Conservation (phyloP, 257 asterid species). For the Solanum bulbocastanum region DNA sequence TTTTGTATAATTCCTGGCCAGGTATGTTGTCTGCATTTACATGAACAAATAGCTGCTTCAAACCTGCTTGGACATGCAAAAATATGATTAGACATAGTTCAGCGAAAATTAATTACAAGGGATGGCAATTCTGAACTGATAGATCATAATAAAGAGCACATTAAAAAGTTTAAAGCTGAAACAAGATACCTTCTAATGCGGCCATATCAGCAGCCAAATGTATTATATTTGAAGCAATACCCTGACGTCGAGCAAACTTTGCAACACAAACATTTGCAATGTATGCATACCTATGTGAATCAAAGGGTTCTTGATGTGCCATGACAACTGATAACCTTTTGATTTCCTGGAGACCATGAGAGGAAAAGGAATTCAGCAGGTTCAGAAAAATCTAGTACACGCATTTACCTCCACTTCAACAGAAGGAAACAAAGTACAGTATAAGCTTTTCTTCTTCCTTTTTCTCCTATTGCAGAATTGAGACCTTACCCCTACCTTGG, state of each 20-base stretch:
- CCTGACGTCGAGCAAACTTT: constrained; percentile 83
- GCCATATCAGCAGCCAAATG: constrained; percentile 69
- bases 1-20: constrained; percentile 69
- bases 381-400: neutral
- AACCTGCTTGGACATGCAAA: constrained; percentile 38
- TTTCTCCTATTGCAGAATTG: neutral
- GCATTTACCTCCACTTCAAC: neutral
- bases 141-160: neutral
- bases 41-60: constrained; percentile 73
- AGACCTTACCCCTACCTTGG: neutral
- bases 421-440: neutral
- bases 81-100: neutral
- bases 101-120: neutral
- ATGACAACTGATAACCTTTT: constrained; percentile 50
- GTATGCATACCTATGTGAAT: constrained; percentile 67
- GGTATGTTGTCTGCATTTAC: constrained; percentile 66
- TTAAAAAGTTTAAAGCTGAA: constrained; percentile 4
- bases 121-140: neutral
- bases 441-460: neutral
- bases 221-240: constrained; percentile 80
- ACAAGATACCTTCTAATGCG: constrained; percentile 37
- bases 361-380: neutral
- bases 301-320: constrained; percentile 52
- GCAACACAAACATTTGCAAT: constrained; percentile 88
- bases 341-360: constrained; percentile 33